Base-by-base conservation (phyloP, 2,329 filamentous ascomycete species). In the Penicillium fuscoglaucum region DNA sequence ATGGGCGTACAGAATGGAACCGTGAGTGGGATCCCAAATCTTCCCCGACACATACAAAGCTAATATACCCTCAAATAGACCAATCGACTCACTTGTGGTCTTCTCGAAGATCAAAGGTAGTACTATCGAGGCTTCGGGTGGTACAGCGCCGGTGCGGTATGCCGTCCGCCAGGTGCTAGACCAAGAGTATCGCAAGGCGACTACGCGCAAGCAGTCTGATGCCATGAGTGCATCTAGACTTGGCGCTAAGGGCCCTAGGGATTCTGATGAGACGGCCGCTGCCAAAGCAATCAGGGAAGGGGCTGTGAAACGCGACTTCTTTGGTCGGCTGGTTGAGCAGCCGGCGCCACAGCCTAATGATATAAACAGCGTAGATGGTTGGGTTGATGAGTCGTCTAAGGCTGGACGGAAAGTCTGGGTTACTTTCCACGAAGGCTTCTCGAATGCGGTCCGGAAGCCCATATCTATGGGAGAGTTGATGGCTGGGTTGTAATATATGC, bases 1-100 rank as follows among this genome's bases (percentile, higher is more conserved):
- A 65, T 98, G 87, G 83, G 88, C 96, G 9, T 98, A 96, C 75
- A 87, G 95, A 53, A 93, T 99, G 90, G 93, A 98, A 70, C 95
- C 95, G 83, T 93, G 79, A 82, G 89, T 87, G 21, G 59, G 13
- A 47, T 12, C n/a, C 28, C 9, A 3, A 28, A n/a, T n/a, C 17
- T 7, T 10, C 4, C 3, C 8, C 12, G 44, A 5, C 1, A 49
- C 15, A 50, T 28, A 39, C 29, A 21, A 58, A 37, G 47, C 61
- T 62, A 47, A 67, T 43, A 45, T 43, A 57, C 3, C 4, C 12
- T 31, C 52, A 33, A 57, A 35, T 60, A 84, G 82, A 55, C 81
- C 86, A 0, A 82, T 99, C n/a, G 95, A 99, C 74, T 81, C 84
- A 9, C 82, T 98, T 0, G 83, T 89, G 1, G 83, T 84, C 0